Evolutionary conservation across 75 land plant genomes (phyloP).

Genomic region (Ceratopteris richardii): DNA sequence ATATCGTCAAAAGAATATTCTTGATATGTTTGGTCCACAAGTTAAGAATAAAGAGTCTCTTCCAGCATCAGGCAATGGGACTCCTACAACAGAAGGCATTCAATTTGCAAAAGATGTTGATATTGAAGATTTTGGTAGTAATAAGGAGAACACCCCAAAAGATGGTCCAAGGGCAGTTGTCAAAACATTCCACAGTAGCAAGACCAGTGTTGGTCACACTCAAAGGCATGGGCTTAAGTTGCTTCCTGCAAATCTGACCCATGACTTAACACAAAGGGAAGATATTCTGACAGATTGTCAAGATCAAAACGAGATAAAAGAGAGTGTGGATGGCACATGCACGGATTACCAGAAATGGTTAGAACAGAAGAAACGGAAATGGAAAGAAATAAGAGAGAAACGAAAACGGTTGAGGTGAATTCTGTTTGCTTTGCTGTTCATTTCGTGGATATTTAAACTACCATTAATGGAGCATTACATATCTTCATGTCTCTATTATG

Average conservation of each 20-base stretch:
- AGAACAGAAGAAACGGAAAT: conserved; percentile 73
- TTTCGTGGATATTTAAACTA: no score
- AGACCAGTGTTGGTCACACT: background rate
- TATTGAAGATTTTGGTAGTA: conserved; percentile 55
- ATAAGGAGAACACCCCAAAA: conserved; percentile 20
- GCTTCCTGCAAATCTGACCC: background rate
- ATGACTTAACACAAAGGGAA: background rate
- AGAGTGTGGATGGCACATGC: conserved; percentile 41
- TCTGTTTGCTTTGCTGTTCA: background rate
- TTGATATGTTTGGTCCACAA: conserved; percentile 52
- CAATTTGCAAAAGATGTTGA: conserved; percentile 27
- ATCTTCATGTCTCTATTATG: no score
- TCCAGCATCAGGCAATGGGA: conserved; percentile 11
- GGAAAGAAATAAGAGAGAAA: conserved; percentile 69
- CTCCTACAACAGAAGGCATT: background rate
- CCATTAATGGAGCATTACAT: no score
- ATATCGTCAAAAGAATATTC: conserved; percentile 78
- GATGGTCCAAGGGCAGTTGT: conserved; percentile 42
- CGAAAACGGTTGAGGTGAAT: conserved; percentile 58
- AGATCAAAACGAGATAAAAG: conserved; percentile 12
- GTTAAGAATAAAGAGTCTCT: conserved; percentile 14
- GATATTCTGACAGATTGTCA: conserved; percentile 1
- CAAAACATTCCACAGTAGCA: conserved; percentile 29
- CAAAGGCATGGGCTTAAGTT: background rate
- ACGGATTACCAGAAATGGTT: conserved; percentile 92